phyloP scores from a whole-genome alignment of 495 filamentous ascomycete genomes.

The Penicillium arizonense region DNA sequence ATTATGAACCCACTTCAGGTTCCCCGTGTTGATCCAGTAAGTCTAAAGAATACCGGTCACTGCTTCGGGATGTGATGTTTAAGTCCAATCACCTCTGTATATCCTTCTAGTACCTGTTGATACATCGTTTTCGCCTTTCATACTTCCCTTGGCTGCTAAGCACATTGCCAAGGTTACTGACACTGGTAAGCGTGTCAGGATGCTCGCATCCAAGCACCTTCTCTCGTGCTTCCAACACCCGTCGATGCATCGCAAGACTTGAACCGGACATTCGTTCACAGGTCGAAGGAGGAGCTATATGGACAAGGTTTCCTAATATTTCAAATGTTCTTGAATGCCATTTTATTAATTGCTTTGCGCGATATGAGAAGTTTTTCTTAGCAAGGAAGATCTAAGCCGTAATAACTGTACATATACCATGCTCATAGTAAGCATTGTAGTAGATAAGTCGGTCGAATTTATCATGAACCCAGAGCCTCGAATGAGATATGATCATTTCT shows the following conservation, averaged over 20 bases:
- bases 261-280: too few relatives aligned
- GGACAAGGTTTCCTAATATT: too few relatives aligned
- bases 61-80: not conserved
- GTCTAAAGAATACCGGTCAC: not conserved
- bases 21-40: not conserved
- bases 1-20: not conserved
- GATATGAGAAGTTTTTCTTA: not conserved
- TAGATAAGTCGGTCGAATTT: not conserved
- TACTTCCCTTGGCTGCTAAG: not conserved
- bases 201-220: constrained; percentile 35
- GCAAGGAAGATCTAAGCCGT: not conserved
- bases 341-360: too few relatives aligned
- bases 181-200: constrained; percentile 36
- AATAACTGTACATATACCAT: constrained; percentile 5
- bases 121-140: not conserved
- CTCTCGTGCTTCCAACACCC: constrained; percentile 15
- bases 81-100: not conserved
- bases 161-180: constrained; percentile 25
- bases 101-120: not conserved
- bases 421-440: constrained; percentile 2
- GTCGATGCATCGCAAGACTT: too few relatives aligned
- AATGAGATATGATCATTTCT: constrained; percentile 4
- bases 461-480: not conserved
- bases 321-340: too few relatives aligned
- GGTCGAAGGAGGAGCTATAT: too few relatives aligned